These are phyloP conservation scores for Apiospora saccharicola DNA, from an alignment of 2,329 filamentous ascomycete species.

Conservation along the genomic window DNA sequence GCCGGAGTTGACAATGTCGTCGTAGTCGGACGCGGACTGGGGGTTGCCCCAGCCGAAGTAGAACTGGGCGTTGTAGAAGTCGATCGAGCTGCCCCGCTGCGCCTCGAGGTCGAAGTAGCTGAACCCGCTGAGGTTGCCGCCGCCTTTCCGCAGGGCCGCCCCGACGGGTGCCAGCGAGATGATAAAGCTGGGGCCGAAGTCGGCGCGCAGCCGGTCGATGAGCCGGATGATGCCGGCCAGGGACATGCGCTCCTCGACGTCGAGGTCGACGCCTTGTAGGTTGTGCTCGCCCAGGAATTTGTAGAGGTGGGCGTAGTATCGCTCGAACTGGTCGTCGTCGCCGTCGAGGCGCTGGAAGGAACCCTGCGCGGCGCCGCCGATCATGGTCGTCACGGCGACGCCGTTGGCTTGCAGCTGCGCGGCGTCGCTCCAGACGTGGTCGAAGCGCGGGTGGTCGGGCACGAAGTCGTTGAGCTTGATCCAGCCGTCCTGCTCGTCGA, in stretches of 20 bases:
- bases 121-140: constrained; percentile 76
- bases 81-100: constrained; percentile 67
- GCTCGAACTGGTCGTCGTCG: constrained; percentile 17
- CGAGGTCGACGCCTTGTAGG: constrained; percentile 76
- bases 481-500: constrained; percentile 58
- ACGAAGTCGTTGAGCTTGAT: constrained; percentile 83
- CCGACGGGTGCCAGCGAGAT: constrained; percentile 85
- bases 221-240: constrained; percentile 68
- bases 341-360: constrained; percentile 7
- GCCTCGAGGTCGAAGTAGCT: constrained; percentile 75
- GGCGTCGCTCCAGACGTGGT: constrained; percentile 81
- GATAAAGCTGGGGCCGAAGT: constrained; percentile 73
- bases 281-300: constrained; percentile 32
- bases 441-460: constrained; percentile 71
- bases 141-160: constrained; percentile 65
- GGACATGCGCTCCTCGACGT: constrained; percentile 77
- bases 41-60: constrained; percentile 84
- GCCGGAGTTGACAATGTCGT: constrained; percentile 57
- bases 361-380: constrained; percentile 5
- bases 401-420: constrained; percentile 67
- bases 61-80: constrained; percentile 85
- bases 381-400: neutral
- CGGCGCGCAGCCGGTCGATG: constrained; percentile 68
- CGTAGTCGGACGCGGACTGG: constrained; percentile 55
- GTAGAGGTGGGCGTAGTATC: constrained; percentile 57